These are phyloP conservation scores for Asterophora parasitica DNA, from an alignment of 768 basidiomycete species.

Conservation along the genomic window DNA sequence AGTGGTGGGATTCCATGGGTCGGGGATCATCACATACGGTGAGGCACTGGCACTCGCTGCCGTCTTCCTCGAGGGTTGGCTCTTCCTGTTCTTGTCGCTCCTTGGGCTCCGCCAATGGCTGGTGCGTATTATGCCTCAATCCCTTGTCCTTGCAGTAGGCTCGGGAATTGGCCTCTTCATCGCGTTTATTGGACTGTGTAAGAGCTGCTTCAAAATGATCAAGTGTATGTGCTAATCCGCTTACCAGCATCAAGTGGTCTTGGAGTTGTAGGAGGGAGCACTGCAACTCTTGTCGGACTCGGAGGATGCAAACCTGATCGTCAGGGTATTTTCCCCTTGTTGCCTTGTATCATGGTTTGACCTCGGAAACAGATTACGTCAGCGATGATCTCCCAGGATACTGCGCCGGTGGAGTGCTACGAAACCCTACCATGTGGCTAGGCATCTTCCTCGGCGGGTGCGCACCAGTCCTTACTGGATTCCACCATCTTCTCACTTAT, in stretches of 20 bases:
- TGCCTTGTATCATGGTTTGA: not conserved
- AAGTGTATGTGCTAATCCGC: not conserved
- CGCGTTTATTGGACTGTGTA: slow-evolving; percentile 78
- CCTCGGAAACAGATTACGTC: slow-evolving; percentile 34
- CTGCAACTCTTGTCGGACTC: slow-evolving; percentile 64
- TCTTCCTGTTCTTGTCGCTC: slow-evolving; percentile 76
- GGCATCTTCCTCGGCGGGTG: slow-evolving; percentile 83
- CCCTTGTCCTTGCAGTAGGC: slow-evolving; percentile 78
- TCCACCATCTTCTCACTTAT: not conserved
- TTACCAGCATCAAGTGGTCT: slow-evolving; percentile 58
- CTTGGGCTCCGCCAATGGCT: slow-evolving; percentile 88
- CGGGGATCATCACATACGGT: slow-evolving; percentile 63
- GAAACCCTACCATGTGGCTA: slow-evolving; percentile 80
- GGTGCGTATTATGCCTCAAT: slow-evolving; percentile 83
- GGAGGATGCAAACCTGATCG: slow-evolving; percentile 67
- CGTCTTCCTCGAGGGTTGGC: slow-evolving; percentile 86
- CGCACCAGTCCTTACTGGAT: slow-evolving; percentile 15
- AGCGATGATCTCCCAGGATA: slow-evolving; percentile 44
- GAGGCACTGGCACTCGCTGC: slow-evolving; percentile 83
- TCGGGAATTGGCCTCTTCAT: slow-evolving; percentile 87
- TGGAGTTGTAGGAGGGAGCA: slow-evolving; percentile 70
- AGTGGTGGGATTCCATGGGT: slow-evolving; percentile 81
- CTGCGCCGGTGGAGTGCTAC: slow-evolving; percentile 62
- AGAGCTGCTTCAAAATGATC: slow-evolving; percentile 15
- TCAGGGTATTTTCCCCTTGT: slow-evolving; percentile 10